Evolutionary conservation across 495 filamentous ascomycete species (phyloP).

Genomic region (Neurospora sp.): DNA sequence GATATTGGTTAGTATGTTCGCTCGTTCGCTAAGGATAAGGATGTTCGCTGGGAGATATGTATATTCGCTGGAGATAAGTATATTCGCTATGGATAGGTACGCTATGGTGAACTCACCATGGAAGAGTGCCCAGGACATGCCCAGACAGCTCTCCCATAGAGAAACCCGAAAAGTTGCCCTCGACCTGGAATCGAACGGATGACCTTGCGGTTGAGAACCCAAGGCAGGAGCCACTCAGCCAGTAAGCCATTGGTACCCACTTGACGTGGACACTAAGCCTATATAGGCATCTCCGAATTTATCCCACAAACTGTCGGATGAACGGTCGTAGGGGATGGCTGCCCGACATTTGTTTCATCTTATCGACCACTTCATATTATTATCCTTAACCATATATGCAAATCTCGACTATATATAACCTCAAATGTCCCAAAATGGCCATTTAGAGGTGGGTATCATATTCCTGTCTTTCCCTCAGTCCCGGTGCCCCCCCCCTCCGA

Average conservation of each 20-base stretch:
- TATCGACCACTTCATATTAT: neutral
- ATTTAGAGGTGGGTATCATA: neutral
- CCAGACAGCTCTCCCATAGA: neutral
- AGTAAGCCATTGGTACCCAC: neutral
- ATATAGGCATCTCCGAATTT: neutral
- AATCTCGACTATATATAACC: neutral
- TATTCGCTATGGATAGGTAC: neutral
- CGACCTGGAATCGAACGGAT: neutral
- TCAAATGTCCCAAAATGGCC: neutral
- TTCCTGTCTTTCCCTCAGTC: neutral
- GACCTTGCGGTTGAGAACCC: neutral
- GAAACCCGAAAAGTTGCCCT: neutral
- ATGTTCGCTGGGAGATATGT: neutral
- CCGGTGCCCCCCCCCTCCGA: neutral
- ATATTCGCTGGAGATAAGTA: neutral
- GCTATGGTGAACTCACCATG: neutral
- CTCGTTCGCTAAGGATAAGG: neutral
- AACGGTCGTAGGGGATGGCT: neutral
- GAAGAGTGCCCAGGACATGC: neutral
- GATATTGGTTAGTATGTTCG: neutral
- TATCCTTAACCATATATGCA: neutral
- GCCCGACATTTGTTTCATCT: neutral
- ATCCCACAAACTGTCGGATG: neutral
- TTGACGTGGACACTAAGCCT: neutral
- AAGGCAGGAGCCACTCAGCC: neutral